These are phyloP conservation scores for Chalaropsis thielavioides DNA, from an alignment of 2,329 filamentous ascomycete species.

Conservation along the genomic window DNA sequence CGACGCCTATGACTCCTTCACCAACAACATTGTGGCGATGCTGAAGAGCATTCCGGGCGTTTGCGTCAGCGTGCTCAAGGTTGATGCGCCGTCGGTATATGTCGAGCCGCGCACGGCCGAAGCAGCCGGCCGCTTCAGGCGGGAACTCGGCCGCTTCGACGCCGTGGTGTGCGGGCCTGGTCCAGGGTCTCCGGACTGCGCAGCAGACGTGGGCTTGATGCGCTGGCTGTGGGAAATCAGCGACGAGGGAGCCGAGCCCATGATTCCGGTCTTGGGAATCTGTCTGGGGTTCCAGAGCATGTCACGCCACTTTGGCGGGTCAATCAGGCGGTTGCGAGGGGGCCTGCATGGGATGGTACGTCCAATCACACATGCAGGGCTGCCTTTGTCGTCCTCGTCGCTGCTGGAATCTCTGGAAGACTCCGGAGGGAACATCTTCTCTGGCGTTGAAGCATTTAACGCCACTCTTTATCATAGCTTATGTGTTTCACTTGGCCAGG, in stretches of 20 bases:
- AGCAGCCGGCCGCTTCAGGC: constrained; percentile 29
- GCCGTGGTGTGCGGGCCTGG: constrained; percentile 85
- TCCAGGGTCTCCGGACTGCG: constrained; percentile 61
- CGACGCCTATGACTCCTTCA: constrained; percentile 94
- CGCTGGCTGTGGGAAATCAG: constrained; percentile 49
- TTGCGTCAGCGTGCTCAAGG: constrained; percentile 51
- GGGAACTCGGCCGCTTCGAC: constrained; percentile 46
- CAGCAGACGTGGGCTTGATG: constrained; percentile 73
- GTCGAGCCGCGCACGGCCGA: constrained; percentile 25
- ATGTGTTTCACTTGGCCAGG: constrained; percentile 40
- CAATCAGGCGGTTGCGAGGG: constrained; percentile 49
- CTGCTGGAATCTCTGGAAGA: constrained; percentile 18
- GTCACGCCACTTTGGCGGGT: constrained; percentile 51
- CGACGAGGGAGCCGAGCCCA: constrained; percentile 30
- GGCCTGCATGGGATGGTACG: constrained; percentile 75
- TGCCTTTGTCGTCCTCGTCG: neutral
- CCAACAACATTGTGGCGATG: constrained; percentile 81
- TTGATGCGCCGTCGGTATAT: constrained; percentile 45
- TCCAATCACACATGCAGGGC: constrained; percentile 40
- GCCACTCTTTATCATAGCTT: constrained; percentile 67
- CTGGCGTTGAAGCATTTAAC: constrained; percentile 41
- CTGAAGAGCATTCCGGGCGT: constrained; percentile 55
- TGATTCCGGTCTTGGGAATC: constrained; percentile 71
- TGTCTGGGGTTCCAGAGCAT: constrained; percentile 83
- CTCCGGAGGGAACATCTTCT: constrained; percentile 46